Evolutionary conservation across 2,329 filamentous ascomycete genomes (phyloP), one percentile per base, ranked within the genome.

Genomic region (Fusarium xyrophilum): DNA sequence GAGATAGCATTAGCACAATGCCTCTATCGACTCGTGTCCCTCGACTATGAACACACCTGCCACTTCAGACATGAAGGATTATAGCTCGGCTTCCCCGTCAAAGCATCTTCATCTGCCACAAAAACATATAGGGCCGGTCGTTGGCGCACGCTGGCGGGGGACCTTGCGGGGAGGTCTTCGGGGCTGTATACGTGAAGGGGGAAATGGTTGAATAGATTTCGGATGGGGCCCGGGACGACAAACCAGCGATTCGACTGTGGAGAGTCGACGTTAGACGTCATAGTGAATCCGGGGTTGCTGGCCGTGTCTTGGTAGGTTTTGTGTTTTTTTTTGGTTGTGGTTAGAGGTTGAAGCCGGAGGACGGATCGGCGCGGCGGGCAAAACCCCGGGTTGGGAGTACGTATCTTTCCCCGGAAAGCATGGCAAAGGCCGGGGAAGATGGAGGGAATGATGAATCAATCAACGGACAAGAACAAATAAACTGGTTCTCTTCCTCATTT

Each of bases 51-150:
- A 56, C 88, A 71, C 74, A 95, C 93, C 91, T 98, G 96, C 93
- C 93, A 98, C 83, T 95, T 97, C 75, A 98, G 83, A 82, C 96
- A 99, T 61, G 89, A 88, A 14, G 96, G 96, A 77, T 98, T 98
- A 81, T 91, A 97, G 69, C 93, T 96, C 28, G 93, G 91, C 32
- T 83, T 80, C 7, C 88, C 89, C 39, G 76, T 76, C 58, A 79
- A 77, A 35, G 89, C 91, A 73, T 88, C 90, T n/a, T 85, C 81
- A 2, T 87, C 82, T 17, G 85, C 87, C 63, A 88, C 86, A 79
- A 97, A 98, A 59, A 97, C 84, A 78, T 93, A 93, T 12, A 99
- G 83, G 13, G 87, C 84, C 65, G 86, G 83, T 9, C 82, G 76
- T 23, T 76, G 55, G 80, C 76, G 53, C 74, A 81, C 33, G 82